Evolutionary conservation across 2,329 filamentous ascomycete species (phyloP), one percentile per base, ranked within the genome.

Genomic region (Botrytis tulipae): DNA sequence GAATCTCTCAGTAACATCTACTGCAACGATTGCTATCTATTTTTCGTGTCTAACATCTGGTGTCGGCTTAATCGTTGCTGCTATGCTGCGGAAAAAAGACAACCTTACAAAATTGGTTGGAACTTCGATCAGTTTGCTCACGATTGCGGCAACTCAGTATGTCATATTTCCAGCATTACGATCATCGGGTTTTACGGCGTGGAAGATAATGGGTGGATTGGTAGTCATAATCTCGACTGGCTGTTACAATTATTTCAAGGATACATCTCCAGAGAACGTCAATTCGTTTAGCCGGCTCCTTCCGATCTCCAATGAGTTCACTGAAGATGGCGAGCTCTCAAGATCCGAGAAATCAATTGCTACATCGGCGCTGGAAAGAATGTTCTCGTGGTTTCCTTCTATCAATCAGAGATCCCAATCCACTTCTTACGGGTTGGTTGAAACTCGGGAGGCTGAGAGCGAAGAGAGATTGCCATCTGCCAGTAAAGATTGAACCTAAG

Each of bases 31-130:
- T 29, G 63, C 71, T 7, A 54, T 73, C 35, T 70, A 70, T 25
- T 63, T 73, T 22, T 63, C 72, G 3, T 62, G 66, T 32, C 37
- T 73, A 4, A 71, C 72, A 20, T 60, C 72, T 4, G 60, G 60
- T 4, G 68, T 73, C 5, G 76, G 77, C 1, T 61, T 78, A 4
- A 74, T 77, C 7, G 74, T 78, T n/a, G 76, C 76, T 12, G 70
- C 73, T 20, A 69, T 78, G 29, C 51, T 78, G 2, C 62, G 76
- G 29, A 74, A 75, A 44, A 73, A 72, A 12, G 76, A 78, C 62
- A 78, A 78, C 66, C 75, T 78, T 20, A 63, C 75, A 71, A 78
- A 77, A 51, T 48, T 78, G 35, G 74, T 78, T 63, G 76, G 77
- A 16, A 77, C 75, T 12, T 75, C 74, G 4, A 72, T 73, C 20